These are phyloP conservation scores for Daldinia sp. DNA, from an alignment of 2,329 filamentous ascomycete species.

Conservation along the genomic window DNA sequence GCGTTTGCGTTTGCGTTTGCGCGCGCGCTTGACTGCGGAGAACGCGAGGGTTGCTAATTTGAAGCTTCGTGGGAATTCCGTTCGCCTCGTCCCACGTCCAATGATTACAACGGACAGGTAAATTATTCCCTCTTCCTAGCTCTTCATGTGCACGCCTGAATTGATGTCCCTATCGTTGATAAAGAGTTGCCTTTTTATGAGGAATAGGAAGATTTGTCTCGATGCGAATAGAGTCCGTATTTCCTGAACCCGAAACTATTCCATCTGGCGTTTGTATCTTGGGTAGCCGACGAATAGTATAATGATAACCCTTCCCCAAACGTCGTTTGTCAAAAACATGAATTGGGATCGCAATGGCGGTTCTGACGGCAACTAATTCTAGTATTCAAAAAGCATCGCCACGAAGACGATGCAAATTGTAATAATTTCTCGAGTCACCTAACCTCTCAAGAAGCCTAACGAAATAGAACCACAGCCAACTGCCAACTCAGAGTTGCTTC, in stretches of 20 bases:
- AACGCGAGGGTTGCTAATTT: not conserved
- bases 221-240: not conserved
- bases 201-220: not conserved
- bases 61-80: not conserved
- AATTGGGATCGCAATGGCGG: constrained; percentile 19
- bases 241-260: not conserved
- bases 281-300: not conserved
- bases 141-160: not conserved
- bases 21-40: not conserved
- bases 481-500: constrained; percentile 30
- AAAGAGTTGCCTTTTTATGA: not conserved
- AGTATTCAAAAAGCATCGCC: not conserved
- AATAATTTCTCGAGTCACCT: constrained; percentile 12
- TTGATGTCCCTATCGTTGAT: not conserved
- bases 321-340: not conserved
- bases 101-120: not conserved
- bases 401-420: not conserved
- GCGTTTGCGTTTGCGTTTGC: not conserved
- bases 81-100: not conserved
- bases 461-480: constrained; percentile 6
- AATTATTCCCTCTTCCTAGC: not conserved
- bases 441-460: constrained; percentile 14
- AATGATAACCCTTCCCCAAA: constrained; percentile 5
- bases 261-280: not conserved
- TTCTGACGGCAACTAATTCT: constrained; percentile 7